A percentile compares a stretch with the other conserved stretches of the same genome.
These are phyloP conservation scores for Pichia ethanolica DNA, from an alignment of 805 yeast genomes.

Conservation along the genomic window DNA sequence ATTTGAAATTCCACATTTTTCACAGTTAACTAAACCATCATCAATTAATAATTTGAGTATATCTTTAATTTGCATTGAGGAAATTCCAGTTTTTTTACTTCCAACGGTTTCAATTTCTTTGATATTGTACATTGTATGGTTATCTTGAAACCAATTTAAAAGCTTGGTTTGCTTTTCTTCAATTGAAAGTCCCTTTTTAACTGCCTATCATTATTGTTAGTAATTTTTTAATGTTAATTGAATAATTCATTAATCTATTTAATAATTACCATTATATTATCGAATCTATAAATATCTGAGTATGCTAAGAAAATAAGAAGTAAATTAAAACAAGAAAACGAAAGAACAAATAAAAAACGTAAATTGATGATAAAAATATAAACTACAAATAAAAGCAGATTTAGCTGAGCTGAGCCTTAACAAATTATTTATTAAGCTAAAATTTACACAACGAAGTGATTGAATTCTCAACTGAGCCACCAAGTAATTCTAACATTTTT, in stretches of 20 bases:
- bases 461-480: constrained; percentile 12
- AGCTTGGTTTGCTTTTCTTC: constrained; percentile 36
- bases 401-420: background rate
- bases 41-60: constrained; percentile 39
- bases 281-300: too few relatives aligned
- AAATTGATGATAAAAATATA: background rate
- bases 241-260: too few relatives aligned
- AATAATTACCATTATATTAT: too few relatives aligned
- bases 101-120: constrained; percentile 45
- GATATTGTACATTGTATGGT: constrained; percentile 37
- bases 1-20: constrained; percentile 49
- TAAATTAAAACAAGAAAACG: too few relatives aligned
- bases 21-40: constrained; percentile 41
- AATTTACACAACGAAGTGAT: background rate
- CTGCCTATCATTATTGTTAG: constrained; percentile 13
- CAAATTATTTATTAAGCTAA: background rate
- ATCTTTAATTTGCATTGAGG: constrained; percentile 50
- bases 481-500: constrained; percentile 8
- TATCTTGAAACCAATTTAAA: constrained; percentile 32
- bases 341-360: background rate
- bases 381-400: background rate
- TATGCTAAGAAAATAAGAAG: too few relatives aligned
- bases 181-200: constrained; percentile 21
- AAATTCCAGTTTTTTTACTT: constrained; percentile 40
- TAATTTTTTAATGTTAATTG: background rate